phyloP scores from a whole-genome alignment of 2,329 filamentous ascomycete species.

The Cercospora sp. region DNA sequence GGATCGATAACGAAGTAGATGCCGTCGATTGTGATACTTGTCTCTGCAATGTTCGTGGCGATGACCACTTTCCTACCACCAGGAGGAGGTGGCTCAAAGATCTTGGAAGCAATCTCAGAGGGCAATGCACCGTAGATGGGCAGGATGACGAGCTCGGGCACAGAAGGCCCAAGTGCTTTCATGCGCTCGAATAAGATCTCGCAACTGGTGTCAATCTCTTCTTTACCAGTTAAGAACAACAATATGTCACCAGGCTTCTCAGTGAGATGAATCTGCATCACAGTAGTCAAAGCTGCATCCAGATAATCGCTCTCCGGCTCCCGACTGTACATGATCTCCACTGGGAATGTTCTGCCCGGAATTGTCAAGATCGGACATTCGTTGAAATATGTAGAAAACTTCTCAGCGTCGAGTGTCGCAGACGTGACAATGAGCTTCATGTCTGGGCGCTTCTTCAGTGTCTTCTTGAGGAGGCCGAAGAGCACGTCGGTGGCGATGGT shows the following conservation, averaged over 20 bases:
- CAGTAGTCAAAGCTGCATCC: slow-evolving; percentile 88
- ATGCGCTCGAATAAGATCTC: slow-evolving; percentile 93
- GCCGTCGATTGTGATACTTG: slow-evolving; percentile 94
- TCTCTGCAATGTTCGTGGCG: slow-evolving; percentile 97
- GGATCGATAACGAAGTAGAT: slow-evolving; percentile 98
- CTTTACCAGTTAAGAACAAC: slow-evolving; percentile 94
- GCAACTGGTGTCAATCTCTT: slow-evolving; percentile 94
- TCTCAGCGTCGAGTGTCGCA: slow-evolving; percentile 93
- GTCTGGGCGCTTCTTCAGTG: slow-evolving; percentile 78
- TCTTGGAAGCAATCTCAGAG: slow-evolving; percentile 87
- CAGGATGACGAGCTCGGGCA: slow-evolving; percentile 88
- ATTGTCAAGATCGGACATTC: slow-evolving; percentile 96
- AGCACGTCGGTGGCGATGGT: slow-evolving; percentile 95
- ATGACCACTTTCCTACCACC: slow-evolving; percentile 93
- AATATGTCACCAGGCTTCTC: slow-evolving; percentile 92
- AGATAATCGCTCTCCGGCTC: slow-evolving; percentile 96
- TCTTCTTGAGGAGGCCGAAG: slow-evolving; percentile 92
- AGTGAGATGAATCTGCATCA: slow-evolving; percentile 96
- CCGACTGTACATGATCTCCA: slow-evolving; percentile 91
- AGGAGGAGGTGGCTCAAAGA: slow-evolving; percentile 88
- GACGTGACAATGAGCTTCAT: slow-evolving; percentile 96
- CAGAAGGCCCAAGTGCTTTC: slow-evolving; percentile 87
- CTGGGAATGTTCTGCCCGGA: slow-evolving; percentile 89
- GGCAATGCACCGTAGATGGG: slow-evolving; percentile 96
- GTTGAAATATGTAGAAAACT: slow-evolving; percentile 96